Base-by-base conservation (phyloP, 2,329 filamentous ascomycete genomes). In the Penicillium occitanis region DNA sequence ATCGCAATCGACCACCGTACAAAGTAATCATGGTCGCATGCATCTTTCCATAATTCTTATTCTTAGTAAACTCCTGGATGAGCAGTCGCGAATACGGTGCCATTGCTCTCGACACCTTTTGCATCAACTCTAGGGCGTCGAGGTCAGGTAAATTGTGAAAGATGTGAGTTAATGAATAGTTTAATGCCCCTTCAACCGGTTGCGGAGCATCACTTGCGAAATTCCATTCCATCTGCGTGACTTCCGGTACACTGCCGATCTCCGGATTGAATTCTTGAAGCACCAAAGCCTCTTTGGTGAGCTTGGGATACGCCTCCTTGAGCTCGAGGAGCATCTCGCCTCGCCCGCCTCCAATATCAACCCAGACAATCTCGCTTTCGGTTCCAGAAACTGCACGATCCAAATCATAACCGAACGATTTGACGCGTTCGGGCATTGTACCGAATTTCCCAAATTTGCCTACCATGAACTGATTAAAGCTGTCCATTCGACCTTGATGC, bases 381-480 rank as follows among this genome's bases (percentile, higher is more conserved):
- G 62, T 60, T 6, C 70, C 64, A 2, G 67, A 67, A 0, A 77
- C 65, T 0, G 71, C 72, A 0, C 67, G 55, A 10, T 71, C 71
- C 1, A 79, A 66, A 51, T 78, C 71, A 66, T 79, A 79, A 1
- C 76, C 76, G 13, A 76, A 67, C 1, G 65, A 51, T 5, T 71
- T 68, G 51, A 74, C 67, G 1, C 75, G 73, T 1, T 76, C 74
- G 4, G 77, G 76, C 59, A 75, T 73, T 0, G 70, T 77, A 5
- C 71, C 70, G n/a, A 72, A 73, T 30, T 75, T 77, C 33, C 73
- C 69, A 40, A 78, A 78, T 61, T 78, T 79, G 60, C 76, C 76
- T 1, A 73, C 72, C 77, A 79, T 79, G 67, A 79, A 78, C n/a
- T 68, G 65, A 37, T 78, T 78, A 59, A 79, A 79, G 60, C 76